phyloP scores from a whole-genome alignment of 352 stramenopile species.

The Phytopythium helicoides region DNA sequence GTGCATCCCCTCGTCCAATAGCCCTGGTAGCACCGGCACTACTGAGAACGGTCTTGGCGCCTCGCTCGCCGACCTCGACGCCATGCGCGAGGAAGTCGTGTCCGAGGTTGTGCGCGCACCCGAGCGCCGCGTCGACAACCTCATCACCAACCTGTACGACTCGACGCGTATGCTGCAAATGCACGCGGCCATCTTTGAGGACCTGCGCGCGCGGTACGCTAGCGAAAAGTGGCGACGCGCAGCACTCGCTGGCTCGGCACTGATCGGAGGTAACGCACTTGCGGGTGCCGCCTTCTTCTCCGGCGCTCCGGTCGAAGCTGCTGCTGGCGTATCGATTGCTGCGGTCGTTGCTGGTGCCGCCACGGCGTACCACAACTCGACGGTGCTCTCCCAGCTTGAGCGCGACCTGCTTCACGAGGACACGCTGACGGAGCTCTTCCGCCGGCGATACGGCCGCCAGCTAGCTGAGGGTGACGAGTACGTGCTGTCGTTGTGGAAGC shows the following conservation, averaged over 20 bases:
- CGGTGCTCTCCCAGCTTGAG: conserved; percentile 84
- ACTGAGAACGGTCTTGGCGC: conserved; percentile 50
- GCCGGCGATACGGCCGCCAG: conserved; percentile 92
- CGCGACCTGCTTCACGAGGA: conserved; percentile 84
- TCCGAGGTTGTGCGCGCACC: conserved; percentile 96
- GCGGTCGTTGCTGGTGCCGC: conserved; percentile 78
- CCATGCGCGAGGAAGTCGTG: conserved; percentile 97
- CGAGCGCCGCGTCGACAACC: conserved; percentile 98
- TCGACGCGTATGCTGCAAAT: conserved; percentile 92
- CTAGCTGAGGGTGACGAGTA: conserved; percentile 98
- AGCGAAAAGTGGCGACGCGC: conserved; percentile 79
- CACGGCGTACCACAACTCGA: conserved; percentile 90
- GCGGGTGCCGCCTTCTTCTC: conserved; percentile 77
- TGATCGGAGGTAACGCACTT: conserved; percentile 75
- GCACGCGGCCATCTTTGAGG: conserved; percentile 90
- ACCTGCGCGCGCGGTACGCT: conserved; percentile 72
- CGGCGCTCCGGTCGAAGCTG: conserved; percentile 77
- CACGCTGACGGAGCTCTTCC: conserved; percentile 91
- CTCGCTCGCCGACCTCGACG: conserved; percentile 94
- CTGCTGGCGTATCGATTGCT: conserved; percentile 73
- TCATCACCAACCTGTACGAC: conserved; percentile 98
- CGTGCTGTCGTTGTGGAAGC: conserved; percentile 92
- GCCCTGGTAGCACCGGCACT: conserved; percentile 36
- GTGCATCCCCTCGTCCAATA: conserved; percentile 93
- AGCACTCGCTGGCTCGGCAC: conserved; percentile 55